phyloP scores from a whole-genome alignment of 140 eudicot species.

The Bidens hawaiensis region DNA sequence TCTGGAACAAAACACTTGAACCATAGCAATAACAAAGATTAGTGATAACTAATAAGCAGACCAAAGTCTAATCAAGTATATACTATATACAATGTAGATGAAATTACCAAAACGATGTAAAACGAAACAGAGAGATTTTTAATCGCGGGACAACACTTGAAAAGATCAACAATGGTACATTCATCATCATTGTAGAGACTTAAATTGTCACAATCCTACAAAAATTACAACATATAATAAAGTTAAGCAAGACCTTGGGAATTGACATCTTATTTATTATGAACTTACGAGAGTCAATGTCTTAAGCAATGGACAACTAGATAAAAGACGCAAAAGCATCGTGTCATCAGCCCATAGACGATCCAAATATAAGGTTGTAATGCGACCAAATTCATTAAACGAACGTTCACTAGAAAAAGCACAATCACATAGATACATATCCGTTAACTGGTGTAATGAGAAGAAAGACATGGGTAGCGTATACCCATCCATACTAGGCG shows the following conservation, averaged over 20 bases:
- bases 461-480: neutral
- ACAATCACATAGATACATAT: neutral
- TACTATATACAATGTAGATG: neutral
- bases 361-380: slow-evolving; percentile 14
- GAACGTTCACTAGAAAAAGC: neutral
- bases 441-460: neutral
- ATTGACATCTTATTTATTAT: neutral
- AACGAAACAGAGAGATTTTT: neutral
- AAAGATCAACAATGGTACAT: neutral
- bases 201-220: neutral
- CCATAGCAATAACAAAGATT: neutral
- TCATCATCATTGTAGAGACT: neutral
- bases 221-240: neutral
- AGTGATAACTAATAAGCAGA: neutral
- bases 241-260: neutral
- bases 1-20: neutral
- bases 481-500: neutral
- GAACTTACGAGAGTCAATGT: slow-evolving; percentile 12
- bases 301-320: neutral
- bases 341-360: neutral
- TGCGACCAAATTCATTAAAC: neutral
- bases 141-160: neutral
- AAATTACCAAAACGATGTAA: neutral
- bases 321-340: neutral
- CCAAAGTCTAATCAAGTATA: neutral